A percentile compares a stretch with the other conserved stretches of the same genome.
Conservation (phyloP, 306 rosid species). For the Oxytropis ochrocephala region DNA sequence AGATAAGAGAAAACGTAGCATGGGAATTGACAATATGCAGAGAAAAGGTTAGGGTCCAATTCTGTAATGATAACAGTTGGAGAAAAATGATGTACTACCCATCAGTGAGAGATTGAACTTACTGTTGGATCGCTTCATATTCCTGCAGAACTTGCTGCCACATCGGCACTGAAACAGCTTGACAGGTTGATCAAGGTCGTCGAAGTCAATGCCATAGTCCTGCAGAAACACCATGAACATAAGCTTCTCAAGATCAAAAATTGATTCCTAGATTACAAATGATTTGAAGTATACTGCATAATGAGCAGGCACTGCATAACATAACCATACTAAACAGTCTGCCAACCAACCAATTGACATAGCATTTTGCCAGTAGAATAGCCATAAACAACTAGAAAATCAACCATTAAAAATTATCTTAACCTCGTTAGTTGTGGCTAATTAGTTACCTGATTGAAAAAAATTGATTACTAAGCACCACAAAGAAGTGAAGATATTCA, state of each 20-base stretch:
- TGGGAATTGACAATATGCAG: background rate
- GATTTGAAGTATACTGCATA: background rate
- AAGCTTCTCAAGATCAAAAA: background rate
- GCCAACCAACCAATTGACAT: conserved; percentile 1
- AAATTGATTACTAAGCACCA: background rate
- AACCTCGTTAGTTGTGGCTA: background rate
- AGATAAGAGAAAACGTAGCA: background rate
- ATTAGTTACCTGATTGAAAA: background rate
- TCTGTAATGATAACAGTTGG: background rate
- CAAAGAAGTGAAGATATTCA: background rate
- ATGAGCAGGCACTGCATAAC: background rate
- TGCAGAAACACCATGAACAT: conserved; percentile 31
- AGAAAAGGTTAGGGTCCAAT: background rate
- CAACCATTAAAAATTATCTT: background rate
- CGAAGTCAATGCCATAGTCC: conserved; percentile 92
- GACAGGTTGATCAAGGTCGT: conserved; percentile 57
- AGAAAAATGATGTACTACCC: background rate
- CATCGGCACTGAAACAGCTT: conserved; percentile 66
- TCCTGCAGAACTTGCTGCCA: conserved; percentile 91
- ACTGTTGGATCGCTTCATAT: conserved; percentile 62
- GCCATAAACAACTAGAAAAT: conserved; percentile 2
- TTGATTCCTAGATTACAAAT: background rate
- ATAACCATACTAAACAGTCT: background rate
- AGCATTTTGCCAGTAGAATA: background rate
- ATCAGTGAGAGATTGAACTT: conserved; percentile 30